Percentiles rank a stretch among this genome's conserved stretches.
These are phyloP conservation scores for Striga asiatica DNA, from an alignment of 257 asterid species.

Conservation along the genomic window DNA sequence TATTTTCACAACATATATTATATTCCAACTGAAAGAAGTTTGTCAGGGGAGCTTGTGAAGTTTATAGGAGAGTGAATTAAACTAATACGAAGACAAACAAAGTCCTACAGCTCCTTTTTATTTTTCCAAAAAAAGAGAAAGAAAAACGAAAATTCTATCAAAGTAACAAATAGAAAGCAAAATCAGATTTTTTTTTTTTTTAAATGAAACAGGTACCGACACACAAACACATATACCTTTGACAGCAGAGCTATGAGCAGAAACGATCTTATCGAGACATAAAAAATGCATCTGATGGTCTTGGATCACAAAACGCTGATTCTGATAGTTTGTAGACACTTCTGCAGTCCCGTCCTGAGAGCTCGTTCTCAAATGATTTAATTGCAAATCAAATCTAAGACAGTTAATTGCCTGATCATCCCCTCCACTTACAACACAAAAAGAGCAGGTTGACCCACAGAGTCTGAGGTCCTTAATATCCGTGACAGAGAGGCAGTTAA, in stretches of 20 bases:
- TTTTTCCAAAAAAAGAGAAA: not conserved
- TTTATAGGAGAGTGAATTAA: no score
- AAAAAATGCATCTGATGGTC: conserved; percentile 37
- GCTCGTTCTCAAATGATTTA: conserved; percentile 20
- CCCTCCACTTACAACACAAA: conserved; percentile 75
- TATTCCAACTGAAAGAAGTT: no score
- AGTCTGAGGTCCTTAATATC: conserved; percentile 24
- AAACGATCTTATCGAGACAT: conserved; percentile 36
- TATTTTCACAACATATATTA: no score
- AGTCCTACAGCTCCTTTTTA: not conserved
- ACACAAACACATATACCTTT: conserved; percentile 77
- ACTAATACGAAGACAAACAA: not conserved
- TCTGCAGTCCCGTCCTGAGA: conserved; percentile 15
- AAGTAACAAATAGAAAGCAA: no score
- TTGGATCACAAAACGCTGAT: conserved; percentile 26
- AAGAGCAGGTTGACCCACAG: conserved; percentile 28
- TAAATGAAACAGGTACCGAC: not conserved
- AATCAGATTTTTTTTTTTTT: not conserved
- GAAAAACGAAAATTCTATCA: not conserved
- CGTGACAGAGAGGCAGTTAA: conserved; percentile 68
- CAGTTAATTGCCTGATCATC: conserved; percentile 87
- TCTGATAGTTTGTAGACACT: conserved; percentile 14
- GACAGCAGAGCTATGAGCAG: conserved; percentile 92
- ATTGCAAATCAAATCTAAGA: conserved; percentile 44
- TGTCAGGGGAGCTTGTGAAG: no score